Evolutionary conservation across 2,329 filamentous ascomycete species (phyloP), one percentile per base, ranked within the genome.

Genomic region (Fusarium sp.): DNA sequence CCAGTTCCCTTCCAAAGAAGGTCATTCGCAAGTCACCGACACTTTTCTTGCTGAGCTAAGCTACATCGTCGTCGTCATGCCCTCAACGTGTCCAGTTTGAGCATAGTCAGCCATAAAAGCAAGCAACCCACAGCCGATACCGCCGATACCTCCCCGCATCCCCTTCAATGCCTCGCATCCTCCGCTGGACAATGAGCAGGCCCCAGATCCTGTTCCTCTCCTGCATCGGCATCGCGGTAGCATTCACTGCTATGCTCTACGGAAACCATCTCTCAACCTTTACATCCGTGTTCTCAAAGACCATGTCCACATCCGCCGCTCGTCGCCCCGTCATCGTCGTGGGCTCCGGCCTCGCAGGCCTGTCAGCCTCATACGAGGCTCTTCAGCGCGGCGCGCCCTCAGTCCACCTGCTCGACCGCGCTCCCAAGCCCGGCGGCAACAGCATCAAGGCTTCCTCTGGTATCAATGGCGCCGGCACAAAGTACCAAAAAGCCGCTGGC

Each of bases 381-480:
- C 82, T 92, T 6, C 80, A 84, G 5, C 84, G 86, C 14, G 86
- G 86, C 42, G 84, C 88, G 1, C 75, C 76, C 2, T 80, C 85
- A 0, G 91, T 93, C 1, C 84, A 85, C 35, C 84, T 93, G 59
- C 84, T 93, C 14, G 91, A 93, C 67, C 88, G 90, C 22, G 86
- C 86, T 0, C 77, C 86, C 4, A 91, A 90, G 76, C 89, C 90
- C 0, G 91, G 91, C 38, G 90, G 90, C 2, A 92, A 92, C 76
- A 90, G 86, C 76, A 91, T 92, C 81, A 92, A 92, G 80, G 91
- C 91, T 0, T 92, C 90, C 0, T 92, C 90, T 0, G 91, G 90
- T 0, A 92, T 92, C 80, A 92, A 91, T 73, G 91, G 89, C 8
- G 89, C 89, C 0, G 86, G 86, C 0, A 92, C 91, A 0, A 84